These are phyloP conservation scores for Ulota crispa DNA, from an alignment of 225 moss, liverwort and hornwort genomes.

Conservation along the genomic window DNA sequence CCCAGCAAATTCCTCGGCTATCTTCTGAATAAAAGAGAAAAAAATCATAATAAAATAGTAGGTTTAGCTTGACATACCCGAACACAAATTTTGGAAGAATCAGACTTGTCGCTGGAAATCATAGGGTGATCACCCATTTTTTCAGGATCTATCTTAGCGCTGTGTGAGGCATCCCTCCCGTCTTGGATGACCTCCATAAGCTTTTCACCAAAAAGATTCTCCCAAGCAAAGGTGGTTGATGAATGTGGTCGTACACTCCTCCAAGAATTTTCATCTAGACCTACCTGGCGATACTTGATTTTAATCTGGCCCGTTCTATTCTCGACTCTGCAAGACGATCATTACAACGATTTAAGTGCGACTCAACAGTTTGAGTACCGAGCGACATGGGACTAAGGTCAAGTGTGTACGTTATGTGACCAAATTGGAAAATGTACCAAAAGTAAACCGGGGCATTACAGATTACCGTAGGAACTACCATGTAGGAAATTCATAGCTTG, in stretches of 20 bases:
- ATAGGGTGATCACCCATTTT: constrained; percentile 64
- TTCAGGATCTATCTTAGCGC: constrained; percentile 45
- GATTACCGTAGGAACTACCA: neutral
- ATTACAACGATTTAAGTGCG: neutral
- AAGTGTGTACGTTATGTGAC: neutral
- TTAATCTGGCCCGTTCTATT: constrained; percentile 50
- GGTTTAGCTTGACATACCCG: constrained; percentile 34
- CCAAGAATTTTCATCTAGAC: constrained; percentile 69
- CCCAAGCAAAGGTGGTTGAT: constrained; percentile 75
- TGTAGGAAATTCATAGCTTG: neutral
- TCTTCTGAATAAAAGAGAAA: too few species aligned
- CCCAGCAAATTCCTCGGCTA: neutral
- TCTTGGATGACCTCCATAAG: constrained; percentile 62
- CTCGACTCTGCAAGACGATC: constrained; percentile 60
- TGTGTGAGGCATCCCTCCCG: constrained; percentile 27
- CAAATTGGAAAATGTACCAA: neutral
- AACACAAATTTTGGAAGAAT: constrained; percentile 42
- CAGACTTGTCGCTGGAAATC: constrained; percentile 25
- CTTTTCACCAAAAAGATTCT: constrained; percentile 54
- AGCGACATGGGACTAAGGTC: neutral
- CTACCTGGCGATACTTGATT: constrained; percentile 66
- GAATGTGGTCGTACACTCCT: constrained; percentile 59
- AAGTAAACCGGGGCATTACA: neutral
- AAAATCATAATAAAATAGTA: neutral
- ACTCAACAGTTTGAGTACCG: neutral